These are phyloP conservation scores for Trichosporon sp. DNA, from an alignment of 1,284 basidiomycete species.

Conservation along the genomic window DNA sequence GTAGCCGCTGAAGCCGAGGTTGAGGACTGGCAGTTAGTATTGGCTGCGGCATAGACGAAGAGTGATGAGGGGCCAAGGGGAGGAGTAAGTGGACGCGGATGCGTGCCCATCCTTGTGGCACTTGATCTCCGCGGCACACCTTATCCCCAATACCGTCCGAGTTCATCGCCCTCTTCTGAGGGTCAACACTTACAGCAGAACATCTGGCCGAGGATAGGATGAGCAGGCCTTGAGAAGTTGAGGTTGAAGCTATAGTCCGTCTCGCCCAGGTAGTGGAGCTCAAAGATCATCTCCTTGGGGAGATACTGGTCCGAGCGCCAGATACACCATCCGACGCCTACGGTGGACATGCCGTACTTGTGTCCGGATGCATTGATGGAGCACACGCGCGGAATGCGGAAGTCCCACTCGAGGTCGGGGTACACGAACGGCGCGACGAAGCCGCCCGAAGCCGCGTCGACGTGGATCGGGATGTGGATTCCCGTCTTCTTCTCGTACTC, in stretches of 20 bases:
- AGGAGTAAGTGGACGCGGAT: not conserved
- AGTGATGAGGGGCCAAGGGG: too few relatives aligned
- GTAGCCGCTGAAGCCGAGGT: constrained; percentile 79
- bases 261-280: constrained; percentile 72
- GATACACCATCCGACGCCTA: constrained; percentile 70
- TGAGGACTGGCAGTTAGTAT: constrained; percentile 60
- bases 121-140: not conserved
- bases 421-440: constrained; percentile 66
- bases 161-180: not conserved
- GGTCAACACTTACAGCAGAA: constrained; percentile 65
- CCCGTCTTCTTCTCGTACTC: constrained; percentile 82
- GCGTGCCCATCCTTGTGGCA: not conserved
- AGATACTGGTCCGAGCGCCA: constrained; percentile 76
- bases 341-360: constrained; percentile 75
- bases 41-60: not conserved
- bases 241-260: constrained; percentile 79
- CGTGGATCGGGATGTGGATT: constrained; percentile 78
- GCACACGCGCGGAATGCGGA: constrained; percentile 80
- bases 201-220: constrained; percentile 85
- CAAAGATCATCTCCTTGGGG: constrained; percentile 88
- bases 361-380: constrained; percentile 69
- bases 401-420: constrained; percentile 83
- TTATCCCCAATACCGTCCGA: not conserved
- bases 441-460: constrained; percentile 65
- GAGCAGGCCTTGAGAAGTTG: constrained; percentile 84